Conservation (phyloP, 768 basidiomycete genomes). For the Chiua virens region DNA sequence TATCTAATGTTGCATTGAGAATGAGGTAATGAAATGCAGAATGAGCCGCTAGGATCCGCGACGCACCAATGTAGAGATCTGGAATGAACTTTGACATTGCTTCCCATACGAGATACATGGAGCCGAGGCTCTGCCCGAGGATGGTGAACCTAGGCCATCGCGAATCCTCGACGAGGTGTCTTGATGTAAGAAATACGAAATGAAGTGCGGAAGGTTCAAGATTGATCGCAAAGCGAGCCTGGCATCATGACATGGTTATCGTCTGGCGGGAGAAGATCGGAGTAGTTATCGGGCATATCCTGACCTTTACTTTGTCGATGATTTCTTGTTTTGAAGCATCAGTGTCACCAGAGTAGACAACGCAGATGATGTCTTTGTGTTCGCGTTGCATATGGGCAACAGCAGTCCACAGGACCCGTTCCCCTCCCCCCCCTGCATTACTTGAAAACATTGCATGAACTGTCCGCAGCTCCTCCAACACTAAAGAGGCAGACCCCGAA, state of each 20-base stretch:
- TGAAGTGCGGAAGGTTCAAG: constrained; percentile 65
- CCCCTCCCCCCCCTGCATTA: constrained; percentile 96
- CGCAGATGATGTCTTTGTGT: constrained; percentile 61
- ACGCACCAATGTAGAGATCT: constrained; percentile 85
- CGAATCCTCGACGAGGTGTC: constrained; percentile 74
- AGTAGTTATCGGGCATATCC: neutral
- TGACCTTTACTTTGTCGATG: constrained; percentile 76
- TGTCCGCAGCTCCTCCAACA: neutral
- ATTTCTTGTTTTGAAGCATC: constrained; percentile 81
- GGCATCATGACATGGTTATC: neutral
- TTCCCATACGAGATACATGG: constrained; percentile 80
- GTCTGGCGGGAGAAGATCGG: neutral
- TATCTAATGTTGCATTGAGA: constrained; percentile 53
- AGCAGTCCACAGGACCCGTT: constrained; percentile 93
- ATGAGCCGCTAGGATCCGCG: neutral
- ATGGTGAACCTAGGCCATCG: constrained; percentile 92
- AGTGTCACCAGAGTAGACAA: constrained; percentile 89
- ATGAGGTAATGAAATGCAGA: constrained; percentile 6
- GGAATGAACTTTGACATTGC: constrained; percentile 78
- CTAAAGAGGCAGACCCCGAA: neutral
- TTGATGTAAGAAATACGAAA: constrained; percentile 77
- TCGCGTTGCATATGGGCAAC: constrained; percentile 72
- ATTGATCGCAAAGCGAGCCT: constrained; percentile 81
- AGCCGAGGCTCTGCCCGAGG: constrained; percentile 87
- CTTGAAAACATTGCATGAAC: constrained; percentile 47